A percentile compares a stretch with the other conserved stretches of the same genome.
Conservation (phyloP, 2,329 filamentous ascomycete species). For the Grosmannia serpens region DNA sequence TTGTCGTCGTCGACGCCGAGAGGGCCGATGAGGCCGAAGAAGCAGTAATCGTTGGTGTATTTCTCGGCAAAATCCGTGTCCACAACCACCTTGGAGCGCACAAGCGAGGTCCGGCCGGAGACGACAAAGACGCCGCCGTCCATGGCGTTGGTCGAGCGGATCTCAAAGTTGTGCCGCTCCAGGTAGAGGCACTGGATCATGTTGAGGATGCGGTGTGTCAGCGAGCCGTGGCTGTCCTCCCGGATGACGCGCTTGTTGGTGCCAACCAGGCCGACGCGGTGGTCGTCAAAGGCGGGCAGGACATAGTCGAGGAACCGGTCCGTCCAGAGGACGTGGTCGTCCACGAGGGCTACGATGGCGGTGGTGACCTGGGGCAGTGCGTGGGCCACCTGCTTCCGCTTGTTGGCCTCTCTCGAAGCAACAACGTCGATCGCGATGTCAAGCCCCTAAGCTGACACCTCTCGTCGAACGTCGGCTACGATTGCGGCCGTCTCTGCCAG, state of each 20-base stretch:
- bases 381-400: constrained; percentile 34
- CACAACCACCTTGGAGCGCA: constrained; percentile 38
- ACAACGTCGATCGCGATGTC: constrained; percentile 19
- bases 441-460: neutral
- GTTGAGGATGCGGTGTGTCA: constrained; percentile 32
- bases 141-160: constrained; percentile 40
- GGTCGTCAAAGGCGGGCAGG: constrained; percentile 31
- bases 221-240: constrained; percentile 14
- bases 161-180: constrained; percentile 51
- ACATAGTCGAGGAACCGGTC: constrained; percentile 26
- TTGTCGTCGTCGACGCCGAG: constrained; percentile 51
- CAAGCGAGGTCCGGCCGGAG: constrained; percentile 40
- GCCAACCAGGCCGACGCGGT: constrained; percentile 39
- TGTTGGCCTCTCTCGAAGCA: constrained; percentile 26
- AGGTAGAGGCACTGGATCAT: constrained; percentile 48
- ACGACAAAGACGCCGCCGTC: constrained; percentile 49
- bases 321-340: constrained; percentile 43
- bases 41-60: constrained; percentile 40
- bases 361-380: constrained; percentile 27
- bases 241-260: constrained; percentile 43
- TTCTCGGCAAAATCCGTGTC: constrained; percentile 26
- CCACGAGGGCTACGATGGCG: constrained; percentile 31
- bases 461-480: neutral
- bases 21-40: constrained; percentile 29
- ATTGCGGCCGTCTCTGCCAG: constrained; percentile 7